Conservation (phyloP, 306 rosid genomes). For the Purshia tridentata region DNA sequence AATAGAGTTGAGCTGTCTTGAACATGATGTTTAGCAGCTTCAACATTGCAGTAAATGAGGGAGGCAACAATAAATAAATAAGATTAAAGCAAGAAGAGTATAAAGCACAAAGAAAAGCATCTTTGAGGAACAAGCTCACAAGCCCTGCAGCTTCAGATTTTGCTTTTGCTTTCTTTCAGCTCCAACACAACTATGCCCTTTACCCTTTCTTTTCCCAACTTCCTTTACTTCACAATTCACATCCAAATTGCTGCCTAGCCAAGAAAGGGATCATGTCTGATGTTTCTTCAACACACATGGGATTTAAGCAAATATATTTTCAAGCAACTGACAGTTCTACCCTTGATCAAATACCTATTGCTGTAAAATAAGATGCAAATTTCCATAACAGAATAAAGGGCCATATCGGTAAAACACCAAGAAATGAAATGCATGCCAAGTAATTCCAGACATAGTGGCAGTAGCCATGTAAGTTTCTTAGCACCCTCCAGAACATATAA, state of each 20-base stretch:
- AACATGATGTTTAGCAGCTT: neutral
- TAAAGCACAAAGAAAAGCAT: conserved; percentile 43
- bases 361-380: neutral
- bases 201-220: conserved; percentile 17
- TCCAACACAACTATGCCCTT: conserved; percentile 19
- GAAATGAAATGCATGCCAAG: neutral
- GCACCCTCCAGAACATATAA: neutral
- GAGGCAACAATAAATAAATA: conserved; percentile 13
- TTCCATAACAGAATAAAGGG: neutral
- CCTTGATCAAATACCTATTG: neutral
- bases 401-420: neutral
- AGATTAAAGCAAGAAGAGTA: conserved; percentile 24
- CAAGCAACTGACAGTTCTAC: neutral
- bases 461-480: neutral
- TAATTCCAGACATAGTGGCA: conserved; percentile 1
- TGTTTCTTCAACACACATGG: conserved; percentile 24
- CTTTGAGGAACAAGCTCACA: conserved; percentile 26
- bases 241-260: conserved; percentile 43
- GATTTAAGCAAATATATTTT: neutral
- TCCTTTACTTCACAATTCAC: conserved; percentile 13
- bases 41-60: neutral
- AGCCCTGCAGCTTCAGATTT: conserved; percentile 16
- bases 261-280: conserved; percentile 44
- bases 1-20: conserved; percentile 5
- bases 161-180: conserved; percentile 35